Evolutionary conservation across 768 basidiomycete species (phyloP), one percentile per base, ranked within the genome.

Genomic region (Boletellus emodensis): DNA sequence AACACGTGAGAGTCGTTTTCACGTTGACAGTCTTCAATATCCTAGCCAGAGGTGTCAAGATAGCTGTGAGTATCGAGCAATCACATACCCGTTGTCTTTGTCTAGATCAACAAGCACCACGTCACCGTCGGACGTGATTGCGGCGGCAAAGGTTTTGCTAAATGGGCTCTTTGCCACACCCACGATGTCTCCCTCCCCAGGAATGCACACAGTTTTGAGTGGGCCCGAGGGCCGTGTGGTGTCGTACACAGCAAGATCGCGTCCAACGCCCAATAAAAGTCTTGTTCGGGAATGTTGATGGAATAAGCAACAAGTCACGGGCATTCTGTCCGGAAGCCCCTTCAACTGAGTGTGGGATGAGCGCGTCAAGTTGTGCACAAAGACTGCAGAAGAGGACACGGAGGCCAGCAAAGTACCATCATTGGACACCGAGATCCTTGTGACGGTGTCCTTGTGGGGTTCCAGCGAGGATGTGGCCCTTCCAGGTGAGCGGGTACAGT

Each of bases 71-170:
- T 39, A 28, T 24, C 18, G 5, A 47, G 17, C 34, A 51, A 37
- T 13, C 6, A 64, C 77, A 40, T 58, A 87, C 87, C 79, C 77
- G 57, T 82, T 82, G 51, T 88, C 85, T 63, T 87, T 89, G 43
- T 90, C 85, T 20, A 90, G 61, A 61, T 90, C 88, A 43, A 89
- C 67, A 8, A 89, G 72, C 4, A 67, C 73, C 11, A 90, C 72
- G 38, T 71, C 67, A 1, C 85, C 86, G 4, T 66, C 71, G 12
- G 75, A 70, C 37, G 76, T 83, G 1, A 77, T 80, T 38, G 77
- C 75, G 3, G 83, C 82, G 22, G 85, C 72, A 32, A 90, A 69
- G 2, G 83, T 84, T 70, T 84, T 88, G 68, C 86, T 88, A 65
- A 87, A 89, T 7, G 87, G 85, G 54, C 86, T 87, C 53, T 79